Conservation (phyloP, 1,284 basidiomycete species). For the Fistulina hepatica region DNA sequence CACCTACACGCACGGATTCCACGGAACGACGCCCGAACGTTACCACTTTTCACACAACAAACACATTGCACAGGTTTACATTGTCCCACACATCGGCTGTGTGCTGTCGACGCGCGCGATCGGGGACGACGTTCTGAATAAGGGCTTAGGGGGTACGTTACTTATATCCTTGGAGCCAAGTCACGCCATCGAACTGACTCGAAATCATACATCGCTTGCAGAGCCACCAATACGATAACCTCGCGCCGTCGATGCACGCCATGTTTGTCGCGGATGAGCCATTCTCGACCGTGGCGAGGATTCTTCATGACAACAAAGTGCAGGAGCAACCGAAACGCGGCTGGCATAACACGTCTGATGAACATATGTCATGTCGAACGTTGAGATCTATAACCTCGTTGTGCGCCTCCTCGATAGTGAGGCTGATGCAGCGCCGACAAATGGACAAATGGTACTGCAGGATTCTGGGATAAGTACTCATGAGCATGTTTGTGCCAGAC, state of each 20-base stretch:
- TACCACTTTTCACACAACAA: slow-evolving; percentile 66
- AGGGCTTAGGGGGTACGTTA: slow-evolving; percentile 48
- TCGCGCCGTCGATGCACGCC: slow-evolving; percentile 69
- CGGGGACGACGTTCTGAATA: slow-evolving; percentile 56
- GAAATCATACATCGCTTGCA: slow-evolving; percentile 19
- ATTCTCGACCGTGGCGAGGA: slow-evolving; percentile 60
- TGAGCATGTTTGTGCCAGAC: no score
- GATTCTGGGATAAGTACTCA: slow-evolving; percentile 74
- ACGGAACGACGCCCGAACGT: slow-evolving; percentile 69
- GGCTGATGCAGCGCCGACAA: slow-evolving; percentile 44
- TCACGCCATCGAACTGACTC: background rate
- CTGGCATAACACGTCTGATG: slow-evolving; percentile 55
- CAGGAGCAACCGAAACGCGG: slow-evolving; percentile 37
- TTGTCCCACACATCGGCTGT: slow-evolving; percentile 73
- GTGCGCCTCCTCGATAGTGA: slow-evolving; percentile 65
- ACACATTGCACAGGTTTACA: slow-evolving; percentile 80
- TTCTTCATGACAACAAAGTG: slow-evolving; percentile 30
- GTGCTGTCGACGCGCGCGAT: slow-evolving; percentile 50
- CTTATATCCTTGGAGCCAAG: slow-evolving; percentile 2
- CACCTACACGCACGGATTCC: no score
- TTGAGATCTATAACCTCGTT: slow-evolving; percentile 78
- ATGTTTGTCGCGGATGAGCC: slow-evolving; percentile 88
- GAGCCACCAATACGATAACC: slow-evolving; percentile 82
- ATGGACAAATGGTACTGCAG: slow-evolving; percentile 77
- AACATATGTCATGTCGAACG: slow-evolving; percentile 70